These are phyloP conservation scores for Adansonia gregorii DNA, from an alignment of 441 rosid species.

Conservation along the genomic window DNA sequence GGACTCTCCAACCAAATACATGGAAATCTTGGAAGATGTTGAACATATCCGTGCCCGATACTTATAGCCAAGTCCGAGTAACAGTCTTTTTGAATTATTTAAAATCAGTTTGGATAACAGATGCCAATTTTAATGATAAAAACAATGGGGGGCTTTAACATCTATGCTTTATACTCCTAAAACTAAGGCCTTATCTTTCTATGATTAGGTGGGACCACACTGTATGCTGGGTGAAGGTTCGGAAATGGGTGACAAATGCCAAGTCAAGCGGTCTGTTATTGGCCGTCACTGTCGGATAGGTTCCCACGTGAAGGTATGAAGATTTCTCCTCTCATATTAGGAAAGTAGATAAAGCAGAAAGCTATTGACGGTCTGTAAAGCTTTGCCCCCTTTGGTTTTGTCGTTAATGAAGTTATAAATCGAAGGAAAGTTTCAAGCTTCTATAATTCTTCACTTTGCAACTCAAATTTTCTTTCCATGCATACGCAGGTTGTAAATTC, in stretches of 20 bases:
- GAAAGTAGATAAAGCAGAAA: not conserved
- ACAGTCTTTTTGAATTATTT: not conserved
- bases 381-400: not conserved
- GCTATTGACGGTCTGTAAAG: not conserved
- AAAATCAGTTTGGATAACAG: constrained; percentile 12
- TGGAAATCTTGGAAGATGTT: no score
- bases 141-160: not conserved
- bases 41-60: no score
- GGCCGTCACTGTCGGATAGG: constrained; percentile 97
- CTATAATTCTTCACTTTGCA: not conserved
- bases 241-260: constrained; percentile 91
- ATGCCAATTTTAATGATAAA: not conserved
- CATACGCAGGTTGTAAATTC: constrained; percentile 78
- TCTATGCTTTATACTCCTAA: not conserved
- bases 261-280: constrained; percentile 91
- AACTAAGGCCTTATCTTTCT: not conserved
- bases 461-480: constrained; percentile 21
- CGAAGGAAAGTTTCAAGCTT: not conserved
- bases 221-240: constrained; percentile 96
- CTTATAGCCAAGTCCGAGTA: no score
- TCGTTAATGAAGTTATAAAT: not conserved
- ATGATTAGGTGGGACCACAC: constrained; percentile 80
- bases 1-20: no score
- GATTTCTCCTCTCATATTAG: constrained; percentile 18
- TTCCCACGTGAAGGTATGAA: constrained; percentile 85